Conservation (phyloP, 805 yeast species). For the Wilhelminamyces savonicus region DNA sequence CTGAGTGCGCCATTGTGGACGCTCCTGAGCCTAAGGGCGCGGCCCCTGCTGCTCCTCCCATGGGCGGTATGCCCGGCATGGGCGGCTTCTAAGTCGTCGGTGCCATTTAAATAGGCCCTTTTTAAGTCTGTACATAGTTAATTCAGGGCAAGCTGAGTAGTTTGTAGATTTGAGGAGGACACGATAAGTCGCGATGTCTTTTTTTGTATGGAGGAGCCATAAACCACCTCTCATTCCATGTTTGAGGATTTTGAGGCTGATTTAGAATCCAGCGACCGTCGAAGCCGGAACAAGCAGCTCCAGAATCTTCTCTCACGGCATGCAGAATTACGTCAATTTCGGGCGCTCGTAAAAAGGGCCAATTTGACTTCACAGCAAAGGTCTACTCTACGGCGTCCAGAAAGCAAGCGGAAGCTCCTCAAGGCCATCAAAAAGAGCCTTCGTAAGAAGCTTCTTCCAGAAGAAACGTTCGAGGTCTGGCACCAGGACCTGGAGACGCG, state of each 20-base stretch:
- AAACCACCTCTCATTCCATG: constrained; percentile 7
- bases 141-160: constrained; percentile 5
- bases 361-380: constrained; percentile 2
- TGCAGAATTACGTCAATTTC: constrained; percentile 10
- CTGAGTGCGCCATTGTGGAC: constrained; percentile 96
- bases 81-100: constrained; percentile 21
- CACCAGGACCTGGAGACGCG: too few relatives aligned
- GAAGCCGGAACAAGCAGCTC: background rate
- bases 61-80: constrained; percentile 28
- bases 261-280: background rate
- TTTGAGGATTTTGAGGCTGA: constrained; percentile 3
- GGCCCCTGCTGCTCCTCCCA: constrained; percentile 46
- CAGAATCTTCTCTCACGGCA: constrained; percentile 7
- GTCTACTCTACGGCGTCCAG: constrained; percentile 5
- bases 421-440: constrained; percentile 9
- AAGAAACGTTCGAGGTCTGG: constrained; percentile 31
- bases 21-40: constrained; percentile 76
- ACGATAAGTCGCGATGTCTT: constrained; percentile 1
- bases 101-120: background rate
- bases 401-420: constrained; percentile 9
- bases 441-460: constrained; percentile 12
- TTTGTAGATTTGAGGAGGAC: too few relatives aligned
- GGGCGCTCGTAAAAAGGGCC: constrained; percentile 5
- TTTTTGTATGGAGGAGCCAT: background rate
- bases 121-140: constrained; percentile 4